Conservation (phyloP, 2,329 filamentous ascomycete genomes). For the Westerdykella ornata region DNA sequence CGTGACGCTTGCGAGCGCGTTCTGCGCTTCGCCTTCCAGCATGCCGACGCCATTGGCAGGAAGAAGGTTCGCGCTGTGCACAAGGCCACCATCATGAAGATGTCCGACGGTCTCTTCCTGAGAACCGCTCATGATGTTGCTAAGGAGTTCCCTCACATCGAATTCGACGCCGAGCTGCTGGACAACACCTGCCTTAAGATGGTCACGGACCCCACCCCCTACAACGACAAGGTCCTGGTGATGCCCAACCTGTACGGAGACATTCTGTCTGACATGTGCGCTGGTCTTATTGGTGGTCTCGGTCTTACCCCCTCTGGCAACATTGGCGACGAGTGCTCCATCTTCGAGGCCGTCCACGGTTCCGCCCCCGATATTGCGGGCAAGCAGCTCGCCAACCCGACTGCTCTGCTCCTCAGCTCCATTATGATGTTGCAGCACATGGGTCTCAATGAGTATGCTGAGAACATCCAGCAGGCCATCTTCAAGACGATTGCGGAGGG, state of each 20-base stretch:
- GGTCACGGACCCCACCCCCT: constrained; percentile 89
- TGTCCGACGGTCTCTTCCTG: constrained; percentile 97
- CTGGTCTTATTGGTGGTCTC: constrained; percentile 93
- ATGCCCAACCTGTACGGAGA: constrained; percentile 98
- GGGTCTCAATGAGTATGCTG: constrained; percentile 77
- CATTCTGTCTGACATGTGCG: constrained; percentile 99
- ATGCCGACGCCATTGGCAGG: constrained; percentile 86
- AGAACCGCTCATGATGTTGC: constrained; percentile 75
- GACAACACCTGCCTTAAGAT: constrained; percentile 99
- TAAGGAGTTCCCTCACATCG: constrained; percentile 92
- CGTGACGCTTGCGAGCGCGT: constrained; percentile 90
- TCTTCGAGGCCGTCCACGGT: constrained; percentile 98
- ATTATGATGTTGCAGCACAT: constrained; percentile 99
- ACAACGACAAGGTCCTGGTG: constrained; percentile 99
- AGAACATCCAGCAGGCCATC: constrained; percentile 86
- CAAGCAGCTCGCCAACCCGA: constrained; percentile 94
- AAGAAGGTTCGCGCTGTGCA: constrained; percentile 96
- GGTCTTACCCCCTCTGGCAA: constrained; percentile 96
- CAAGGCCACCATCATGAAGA: constrained; percentile 99
- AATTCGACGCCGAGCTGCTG: constrained; percentile 95
- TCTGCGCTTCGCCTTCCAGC: constrained; percentile 95
- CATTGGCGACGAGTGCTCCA: constrained; percentile 98
- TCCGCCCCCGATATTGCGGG: constrained; percentile 95
- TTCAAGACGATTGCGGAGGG: constrained; percentile 94
- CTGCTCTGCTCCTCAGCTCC: constrained; percentile 85